phyloP scores from a whole-genome alignment of 2,329 filamentous ascomycete species.

The Daldinia eschscholtzii region DNA sequence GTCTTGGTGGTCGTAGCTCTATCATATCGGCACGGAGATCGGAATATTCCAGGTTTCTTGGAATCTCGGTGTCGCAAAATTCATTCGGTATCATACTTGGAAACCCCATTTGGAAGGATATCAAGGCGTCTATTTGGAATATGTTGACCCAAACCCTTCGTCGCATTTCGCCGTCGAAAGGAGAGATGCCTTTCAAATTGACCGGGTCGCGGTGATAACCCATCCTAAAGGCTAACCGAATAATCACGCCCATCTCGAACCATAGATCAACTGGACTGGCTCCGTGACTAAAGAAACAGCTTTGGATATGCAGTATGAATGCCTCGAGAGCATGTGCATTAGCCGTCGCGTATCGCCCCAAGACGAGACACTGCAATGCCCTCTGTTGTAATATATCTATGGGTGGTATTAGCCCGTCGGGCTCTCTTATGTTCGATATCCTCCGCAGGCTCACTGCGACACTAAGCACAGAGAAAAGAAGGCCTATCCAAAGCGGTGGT shows the following conservation, averaged over 20 bases:
- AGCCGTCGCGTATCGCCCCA: slow-evolving; percentile 52
- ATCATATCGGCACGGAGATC: slow-evolving; percentile 16
- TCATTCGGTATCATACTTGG: slow-evolving; percentile 18
- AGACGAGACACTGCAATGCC: slow-evolving; percentile 46
- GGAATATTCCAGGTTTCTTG: slow-evolving; percentile 17
- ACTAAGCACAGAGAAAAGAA: neutral
- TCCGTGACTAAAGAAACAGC: slow-evolving; percentile 45
- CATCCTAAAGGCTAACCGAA: slow-evolving; percentile 53
- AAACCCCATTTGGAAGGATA: slow-evolving; percentile 28
- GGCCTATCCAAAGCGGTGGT: slow-evolving; percentile 1
- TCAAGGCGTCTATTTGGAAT: slow-evolving; percentile 13
- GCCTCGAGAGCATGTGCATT: slow-evolving; percentile 56
- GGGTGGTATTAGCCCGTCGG: slow-evolving; percentile 28
- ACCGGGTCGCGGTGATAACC: slow-evolving; percentile 22
- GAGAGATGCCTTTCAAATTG: slow-evolving; percentile 16
- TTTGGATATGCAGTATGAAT: slow-evolving; percentile 53
- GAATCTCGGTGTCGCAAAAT: slow-evolving; percentile 20
- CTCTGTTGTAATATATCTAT: slow-evolving; percentile 34
- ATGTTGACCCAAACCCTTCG: slow-evolving; percentile 20
- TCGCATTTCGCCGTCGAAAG: slow-evolving; percentile 23
- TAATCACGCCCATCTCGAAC: slow-evolving; percentile 56
- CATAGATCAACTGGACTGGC: slow-evolving; percentile 54
- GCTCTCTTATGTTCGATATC: slow-evolving; percentile 16
- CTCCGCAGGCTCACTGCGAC: slow-evolving; percentile 24
- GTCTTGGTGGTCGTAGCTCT: slow-evolving; percentile 19